Base-by-base conservation (phyloP, 139 green algal species). In the Coccomyxa sp. region DNA sequence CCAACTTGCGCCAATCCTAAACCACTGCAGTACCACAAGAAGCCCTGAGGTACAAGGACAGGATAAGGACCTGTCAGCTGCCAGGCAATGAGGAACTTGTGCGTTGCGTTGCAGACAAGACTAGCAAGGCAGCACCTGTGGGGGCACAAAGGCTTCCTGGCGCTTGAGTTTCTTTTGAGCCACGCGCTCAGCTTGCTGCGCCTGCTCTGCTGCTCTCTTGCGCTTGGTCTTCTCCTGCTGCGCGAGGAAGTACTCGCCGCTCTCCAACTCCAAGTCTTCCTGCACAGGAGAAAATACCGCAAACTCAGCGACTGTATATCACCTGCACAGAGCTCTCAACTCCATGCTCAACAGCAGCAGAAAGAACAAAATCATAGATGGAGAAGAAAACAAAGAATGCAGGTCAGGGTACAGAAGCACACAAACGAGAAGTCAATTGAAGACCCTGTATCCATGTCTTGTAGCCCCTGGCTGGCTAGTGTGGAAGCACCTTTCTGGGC, bases 231-330 rank as follows among this genome's bases (percentile, higher is more conserved):
- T 31, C 28, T 45, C 45, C 60, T 88, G n/a, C 28, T 63, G 79
- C 15, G 85, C 94, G 45, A 99, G 84, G 80, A 99, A 99, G 89
- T 98, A 99, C 91, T 99, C 96, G 67, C 97, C 97, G 79, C 87
- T 95, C 89, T 98, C 97, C 68, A 99, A 86, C 87, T 93, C 88
- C 86, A 97, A 82, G 88, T 97, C 94, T 76, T 94, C 82, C 89
- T 97, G 76, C 30, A n/a, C 27, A 30, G 23, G 9, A 51, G 23
- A 7, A 32, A 32, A 51, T 11, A 51, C 38, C 38, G 38, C 3
- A 51, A 7, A 51, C 38, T 51, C 3, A 51, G 4, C 66, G 9
- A 10, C 25, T 25, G 9, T 11, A 51, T 7, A 3, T 10, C 9
- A 10, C 66, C 21, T 30, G 66, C 66, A 75, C 3, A 75, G 23